Evolutionary conservation across 257 asterid species (phyloP).

Genomic region (Lithospermum erythrorhizon): DNA sequence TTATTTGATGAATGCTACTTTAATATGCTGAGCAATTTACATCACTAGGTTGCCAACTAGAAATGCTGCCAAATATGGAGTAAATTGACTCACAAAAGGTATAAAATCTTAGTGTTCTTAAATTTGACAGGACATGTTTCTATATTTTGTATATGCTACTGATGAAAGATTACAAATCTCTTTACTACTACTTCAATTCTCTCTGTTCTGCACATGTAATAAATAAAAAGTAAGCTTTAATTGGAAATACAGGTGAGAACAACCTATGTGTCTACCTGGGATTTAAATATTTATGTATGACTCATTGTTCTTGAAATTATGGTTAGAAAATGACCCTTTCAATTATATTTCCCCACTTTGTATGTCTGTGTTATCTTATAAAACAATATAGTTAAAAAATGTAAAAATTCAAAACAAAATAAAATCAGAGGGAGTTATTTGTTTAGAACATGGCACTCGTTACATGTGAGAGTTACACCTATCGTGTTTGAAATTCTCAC

Average conservation of each 20-base stretch:
- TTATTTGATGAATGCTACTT: conserved; percentile 15
- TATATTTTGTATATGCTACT: background rate
- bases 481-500: no score
- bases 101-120: background rate
- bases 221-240: no score
- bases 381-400: no score
- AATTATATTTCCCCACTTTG: no score
- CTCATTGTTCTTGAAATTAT: background rate
- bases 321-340: background rate
- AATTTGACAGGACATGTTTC: background rate
- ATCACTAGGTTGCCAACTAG: conserved; percentile 23
- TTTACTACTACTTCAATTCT: background rate
- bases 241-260: background rate
- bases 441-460: no score
- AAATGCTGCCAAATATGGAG: conserved; percentile 23
- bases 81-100: background rate
- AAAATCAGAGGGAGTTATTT: no score
- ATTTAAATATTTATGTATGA: background rate
- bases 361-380: background rate
- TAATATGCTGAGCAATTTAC: conserved; percentile 23
- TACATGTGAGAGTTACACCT: no score
- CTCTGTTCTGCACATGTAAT: conserved; percentile 5
- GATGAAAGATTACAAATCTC: conserved; percentile 1
- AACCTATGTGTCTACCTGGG: background rate
- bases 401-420: no score